phyloP scores from a whole-genome alignment of 352 stramenopile species.

The Globisporangium nodosum region DNA sequence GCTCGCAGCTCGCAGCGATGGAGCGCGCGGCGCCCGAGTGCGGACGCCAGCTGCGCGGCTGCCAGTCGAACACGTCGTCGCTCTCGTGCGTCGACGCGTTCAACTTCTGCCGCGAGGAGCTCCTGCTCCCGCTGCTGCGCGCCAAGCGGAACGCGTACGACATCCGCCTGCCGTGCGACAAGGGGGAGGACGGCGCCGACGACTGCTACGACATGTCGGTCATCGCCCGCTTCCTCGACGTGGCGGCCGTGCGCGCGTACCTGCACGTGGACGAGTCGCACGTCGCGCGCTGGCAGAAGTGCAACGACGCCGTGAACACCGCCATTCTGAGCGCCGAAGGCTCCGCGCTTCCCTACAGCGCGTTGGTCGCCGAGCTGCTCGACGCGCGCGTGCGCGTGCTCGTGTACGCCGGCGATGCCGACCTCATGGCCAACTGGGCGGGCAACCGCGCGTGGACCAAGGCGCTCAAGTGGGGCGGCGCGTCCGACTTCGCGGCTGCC shows the following conservation, averaged over 20 bases:
- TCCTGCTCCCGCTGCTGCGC: constrained; percentile 31
- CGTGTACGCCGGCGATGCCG: constrained; percentile 91
- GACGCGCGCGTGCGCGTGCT: constrained; percentile 47
- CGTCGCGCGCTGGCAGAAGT: constrained; percentile 61
- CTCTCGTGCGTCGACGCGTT: constrained; percentile 27
- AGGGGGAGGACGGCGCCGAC: constrained; percentile 3
- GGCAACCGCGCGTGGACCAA: constrained; percentile 89
- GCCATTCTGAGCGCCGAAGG: constrained; percentile 1
- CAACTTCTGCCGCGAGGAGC: constrained; percentile 28
- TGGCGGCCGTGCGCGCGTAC: constrained; percentile 10
- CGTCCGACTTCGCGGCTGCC: constrained; percentile 6
- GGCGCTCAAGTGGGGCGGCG: constrained; percentile 12
- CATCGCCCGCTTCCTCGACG: constrained; percentile 38
- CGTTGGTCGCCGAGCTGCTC: constrained; percentile 71
- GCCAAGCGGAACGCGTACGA: constrained; percentile 61
- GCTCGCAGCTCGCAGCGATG: constrained; percentile 23
- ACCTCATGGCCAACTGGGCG: constrained; percentile 94
- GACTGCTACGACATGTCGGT: constrained; percentile 27
- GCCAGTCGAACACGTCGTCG: constrained; percentile 1
- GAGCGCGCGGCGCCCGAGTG: constrained; percentile 28
- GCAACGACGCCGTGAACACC: constrained; percentile 70
- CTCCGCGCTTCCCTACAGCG: constrained; percentile 66
- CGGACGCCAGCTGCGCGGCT: neutral
- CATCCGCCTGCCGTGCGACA: constrained; percentile 35
- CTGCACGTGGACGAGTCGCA: constrained; percentile 12